Evolutionary conservation across 805 yeast genomes (phyloP).

Genomic region (Metschnikowia hibisci): DNA sequence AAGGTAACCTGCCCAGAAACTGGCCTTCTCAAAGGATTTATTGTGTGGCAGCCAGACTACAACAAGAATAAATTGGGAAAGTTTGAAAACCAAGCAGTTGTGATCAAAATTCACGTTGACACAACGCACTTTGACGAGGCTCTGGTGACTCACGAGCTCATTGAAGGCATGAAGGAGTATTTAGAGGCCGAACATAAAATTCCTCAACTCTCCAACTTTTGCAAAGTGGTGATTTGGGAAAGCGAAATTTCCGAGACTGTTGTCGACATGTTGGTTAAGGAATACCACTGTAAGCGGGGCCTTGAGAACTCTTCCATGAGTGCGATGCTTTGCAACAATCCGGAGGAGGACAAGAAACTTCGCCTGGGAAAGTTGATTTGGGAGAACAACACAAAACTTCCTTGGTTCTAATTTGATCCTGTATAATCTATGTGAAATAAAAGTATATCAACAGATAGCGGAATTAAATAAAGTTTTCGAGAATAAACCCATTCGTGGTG

Average conservation of each 20-base stretch:
- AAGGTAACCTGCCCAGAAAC: constrained; percentile 17
- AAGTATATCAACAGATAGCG: too few species aligned
- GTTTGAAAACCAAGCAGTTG: constrained; percentile 21
- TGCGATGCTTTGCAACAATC: constrained; percentile 29
- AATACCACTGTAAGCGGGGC: constrained; percentile 19
- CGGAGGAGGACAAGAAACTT: constrained; percentile 24
- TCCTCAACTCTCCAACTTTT: constrained; percentile 14
- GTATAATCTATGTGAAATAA: too few species aligned
- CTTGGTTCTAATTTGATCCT: constrained; percentile 32
- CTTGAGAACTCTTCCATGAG: constrained; percentile 34
- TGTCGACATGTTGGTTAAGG: constrained; percentile 14
- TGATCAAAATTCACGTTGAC: constrained; percentile 26
- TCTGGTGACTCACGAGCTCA: constrained; percentile 12
- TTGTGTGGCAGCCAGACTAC: constrained; percentile 42
- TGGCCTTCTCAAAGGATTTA: constrained; percentile 24
- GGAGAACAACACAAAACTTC: constrained; percentile 40
- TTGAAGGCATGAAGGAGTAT: constrained; percentile 15
- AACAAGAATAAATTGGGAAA: constrained; percentile 8
- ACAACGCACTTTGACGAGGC: constrained; percentile 18
- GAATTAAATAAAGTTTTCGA: too few species aligned
- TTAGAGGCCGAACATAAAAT: constrained; percentile 14
- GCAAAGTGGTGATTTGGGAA: constrained; percentile 33
- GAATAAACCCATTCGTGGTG: too few species aligned
- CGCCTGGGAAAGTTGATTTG: constrained; percentile 29
- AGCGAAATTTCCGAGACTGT: constrained; percentile 23